Evolutionary conservation across 1,284 basidiomycete genomes (phyloP).

Genomic region (Pisolithus thermaeus): DNA sequence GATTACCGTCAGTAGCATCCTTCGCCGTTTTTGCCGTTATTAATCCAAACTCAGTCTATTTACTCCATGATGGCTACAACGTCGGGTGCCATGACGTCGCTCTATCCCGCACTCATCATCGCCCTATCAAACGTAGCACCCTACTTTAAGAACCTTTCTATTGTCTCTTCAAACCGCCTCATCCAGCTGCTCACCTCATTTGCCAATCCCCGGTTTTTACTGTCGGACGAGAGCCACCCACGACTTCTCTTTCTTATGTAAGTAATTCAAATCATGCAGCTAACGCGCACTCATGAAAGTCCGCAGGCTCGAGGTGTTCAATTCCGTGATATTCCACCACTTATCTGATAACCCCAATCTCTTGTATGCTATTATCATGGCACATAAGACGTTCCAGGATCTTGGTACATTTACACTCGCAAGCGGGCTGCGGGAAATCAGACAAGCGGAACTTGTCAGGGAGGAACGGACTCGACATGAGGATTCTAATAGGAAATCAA

Average conservation of each 20-base stretch:
- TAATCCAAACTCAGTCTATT: conserved; percentile 52
- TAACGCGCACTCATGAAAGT: conserved; percentile 1
- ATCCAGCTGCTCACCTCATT: conserved; percentile 88
- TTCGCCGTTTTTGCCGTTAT: conserved; percentile 1
- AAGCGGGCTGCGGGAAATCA: conserved; percentile 78
- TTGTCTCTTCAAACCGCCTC: conserved; percentile 77
- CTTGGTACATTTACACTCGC: conserved; percentile 86
- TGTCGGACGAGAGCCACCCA: conserved; percentile 93
- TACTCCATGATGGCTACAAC: conserved; percentile 88
- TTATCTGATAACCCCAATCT: conserved; percentile 80
- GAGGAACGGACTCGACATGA: conserved; percentile 53
- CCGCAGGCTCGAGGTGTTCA: conserved; percentile 83
- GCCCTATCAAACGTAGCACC: conserved; percentile 85
- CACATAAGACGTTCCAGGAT: conserved; percentile 80
- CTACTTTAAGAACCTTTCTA: conserved; percentile 75
- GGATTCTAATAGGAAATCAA: conserved; percentile 33
- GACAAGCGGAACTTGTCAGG: conserved; percentile 63
- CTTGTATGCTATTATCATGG: conserved; percentile 79
- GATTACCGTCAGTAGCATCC: conserved; percentile 59
- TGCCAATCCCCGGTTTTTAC: conserved; percentile 80
- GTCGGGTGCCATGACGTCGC: conserved; percentile 68
- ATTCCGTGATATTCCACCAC: conserved; percentile 71
- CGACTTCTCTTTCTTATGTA: conserved; percentile 86
- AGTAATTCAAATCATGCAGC: conserved; percentile 13
- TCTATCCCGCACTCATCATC: conserved; percentile 92